phyloP scores from a whole-genome alignment of 352 stramenopile genomes.

The Globisporangium takayamanum region DNA sequence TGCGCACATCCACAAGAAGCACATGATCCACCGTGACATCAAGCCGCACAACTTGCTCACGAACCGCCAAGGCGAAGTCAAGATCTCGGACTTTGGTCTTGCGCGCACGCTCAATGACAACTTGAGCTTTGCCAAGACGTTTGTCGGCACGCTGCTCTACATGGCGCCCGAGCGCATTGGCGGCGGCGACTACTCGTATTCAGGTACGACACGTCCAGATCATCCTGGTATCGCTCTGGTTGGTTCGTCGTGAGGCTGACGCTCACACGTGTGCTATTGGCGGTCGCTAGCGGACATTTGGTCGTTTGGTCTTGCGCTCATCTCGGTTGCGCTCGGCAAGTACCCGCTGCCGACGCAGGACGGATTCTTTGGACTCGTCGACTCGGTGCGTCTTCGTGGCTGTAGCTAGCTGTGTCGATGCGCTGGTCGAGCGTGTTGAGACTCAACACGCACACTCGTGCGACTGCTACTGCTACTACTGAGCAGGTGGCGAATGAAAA shows the following conservation, averaged over 20 bases:
- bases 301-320: constrained; percentile 75
- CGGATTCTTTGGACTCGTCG: constrained; percentile 84
- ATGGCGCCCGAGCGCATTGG: constrained; percentile 94
- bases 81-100: constrained; percentile 87
- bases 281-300: constrained; percentile 54
- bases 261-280: constrained; percentile 5
- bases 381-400: constrained; percentile 31
- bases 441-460: background rate
- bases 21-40: constrained; percentile 90
- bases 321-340: constrained; percentile 75
- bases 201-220: constrained; percentile 24
- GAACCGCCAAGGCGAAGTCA: constrained; percentile 80
- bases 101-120: constrained; percentile 76
- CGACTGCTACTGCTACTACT: background rate
- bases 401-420: background rate
- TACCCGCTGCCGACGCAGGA: constrained; percentile 83
- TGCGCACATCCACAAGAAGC: constrained; percentile 82
- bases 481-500: constrained; percentile 72
- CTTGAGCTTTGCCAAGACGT: constrained; percentile 79
- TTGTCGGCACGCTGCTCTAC: constrained; percentile 92
- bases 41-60: constrained; percentile 89
- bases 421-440: background rate
- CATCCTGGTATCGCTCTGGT: background rate
- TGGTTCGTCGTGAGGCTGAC: background rate
- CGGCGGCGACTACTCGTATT: constrained; percentile 87